phyloP scores from a whole-genome alignment of 2,329 filamentous ascomycete genomes.

The Aspergillus ustus region DNA sequence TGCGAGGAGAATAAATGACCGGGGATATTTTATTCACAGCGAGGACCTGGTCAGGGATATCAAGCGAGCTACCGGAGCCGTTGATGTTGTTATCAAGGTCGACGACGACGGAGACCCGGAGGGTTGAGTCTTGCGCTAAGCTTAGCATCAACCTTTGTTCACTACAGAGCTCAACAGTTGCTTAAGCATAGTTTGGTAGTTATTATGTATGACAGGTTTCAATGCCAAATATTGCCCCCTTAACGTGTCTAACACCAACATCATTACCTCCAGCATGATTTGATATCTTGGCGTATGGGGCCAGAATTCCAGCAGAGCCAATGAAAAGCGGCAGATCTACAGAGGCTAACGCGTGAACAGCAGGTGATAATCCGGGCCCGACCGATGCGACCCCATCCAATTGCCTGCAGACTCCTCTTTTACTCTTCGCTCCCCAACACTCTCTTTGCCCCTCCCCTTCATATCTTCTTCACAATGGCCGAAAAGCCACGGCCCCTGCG shows the following conservation, averaged over 20 bases:
- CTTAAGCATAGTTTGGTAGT: too few relatives aligned
- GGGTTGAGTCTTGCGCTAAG: too few relatives aligned
- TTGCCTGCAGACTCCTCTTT: background rate
- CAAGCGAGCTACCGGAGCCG: background rate
- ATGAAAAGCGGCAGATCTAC: background rate
- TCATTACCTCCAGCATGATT: background rate
- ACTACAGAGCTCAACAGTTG: too few relatives aligned
- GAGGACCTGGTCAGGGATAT: background rate
- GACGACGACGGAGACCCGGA: too few relatives aligned
- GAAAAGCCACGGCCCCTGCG: background rate
- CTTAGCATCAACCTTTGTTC: too few relatives aligned
- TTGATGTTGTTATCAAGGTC: background rate
- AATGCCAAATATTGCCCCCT: too few relatives aligned
- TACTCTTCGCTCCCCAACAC: background rate
- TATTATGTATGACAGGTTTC: too few relatives aligned
- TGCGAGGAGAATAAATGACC: background rate
- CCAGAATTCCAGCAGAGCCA: background rate
- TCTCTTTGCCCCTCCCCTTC: too few relatives aligned
- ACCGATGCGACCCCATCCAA: background rate
- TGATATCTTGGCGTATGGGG: background rate
- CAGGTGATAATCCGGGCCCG: background rate
- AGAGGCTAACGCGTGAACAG: background rate
- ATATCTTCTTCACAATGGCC: background rate
- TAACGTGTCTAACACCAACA: too few relatives aligned
- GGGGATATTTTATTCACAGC: background rate